Conservation (phyloP, 495 filamentous ascomycete genomes). For the Collariella sp. region DNA sequence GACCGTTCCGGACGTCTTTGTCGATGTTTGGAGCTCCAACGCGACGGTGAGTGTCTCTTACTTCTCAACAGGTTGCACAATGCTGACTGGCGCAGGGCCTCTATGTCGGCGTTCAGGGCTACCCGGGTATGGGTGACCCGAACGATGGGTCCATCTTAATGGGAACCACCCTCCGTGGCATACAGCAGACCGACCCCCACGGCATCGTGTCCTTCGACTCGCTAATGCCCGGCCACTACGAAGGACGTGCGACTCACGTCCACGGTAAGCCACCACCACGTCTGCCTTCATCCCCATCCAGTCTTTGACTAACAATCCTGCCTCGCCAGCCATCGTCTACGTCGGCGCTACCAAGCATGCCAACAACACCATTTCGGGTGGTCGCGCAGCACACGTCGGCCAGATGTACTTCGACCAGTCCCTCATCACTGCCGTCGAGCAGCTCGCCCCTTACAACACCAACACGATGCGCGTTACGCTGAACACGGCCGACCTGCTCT, state of each 20-base stretch:
- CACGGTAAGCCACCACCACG: constrained; percentile 20
- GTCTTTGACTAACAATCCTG: not conserved
- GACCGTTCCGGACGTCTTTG: constrained; percentile 43
- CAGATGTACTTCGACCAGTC: constrained; percentile 56
- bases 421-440: constrained; percentile 40
- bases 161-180: constrained; percentile 33
- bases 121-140: too few species aligned
- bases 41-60: too few species aligned
- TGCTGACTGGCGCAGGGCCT: too few species aligned
- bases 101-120: too few species aligned
- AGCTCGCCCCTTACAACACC: constrained; percentile 43
- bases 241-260: constrained; percentile 39
- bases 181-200: constrained; percentile 38
- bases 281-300: not conserved
- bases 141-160: too few species aligned
- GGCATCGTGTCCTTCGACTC: constrained; percentile 44
- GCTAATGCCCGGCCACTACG: constrained; percentile 50
- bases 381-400: constrained; percentile 46
- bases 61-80: not conserved
- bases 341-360: constrained; percentile 33
- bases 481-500: constrained; percentile 48
- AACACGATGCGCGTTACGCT: constrained; percentile 44
- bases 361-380: constrained; percentile 46
- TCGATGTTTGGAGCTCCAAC: constrained; percentile 51
- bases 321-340: constrained; percentile 36